Percentiles rank a stretch among this genome's conserved stretches.
phyloP scores from a whole-genome alignment of 345 rosid species.

The Murraya koenigii region DNA sequence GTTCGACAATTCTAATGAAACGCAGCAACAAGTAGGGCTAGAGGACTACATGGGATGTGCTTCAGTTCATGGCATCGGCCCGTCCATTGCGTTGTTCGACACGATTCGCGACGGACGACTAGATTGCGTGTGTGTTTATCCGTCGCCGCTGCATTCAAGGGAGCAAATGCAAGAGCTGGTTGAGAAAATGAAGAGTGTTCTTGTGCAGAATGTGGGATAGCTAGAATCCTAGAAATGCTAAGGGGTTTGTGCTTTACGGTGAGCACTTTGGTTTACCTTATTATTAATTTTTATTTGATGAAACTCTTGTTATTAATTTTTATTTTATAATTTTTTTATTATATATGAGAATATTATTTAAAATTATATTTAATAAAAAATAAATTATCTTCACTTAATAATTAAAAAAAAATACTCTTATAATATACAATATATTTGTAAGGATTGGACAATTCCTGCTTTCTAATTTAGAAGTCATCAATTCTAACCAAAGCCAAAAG shows the following conservation, averaged over 20 bases:
- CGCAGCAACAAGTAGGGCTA: slow-evolving; percentile 25
- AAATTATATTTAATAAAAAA: too few species aligned
- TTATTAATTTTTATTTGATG: too few species aligned
- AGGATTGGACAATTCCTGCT: too few species aligned
- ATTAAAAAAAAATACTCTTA: too few species aligned
- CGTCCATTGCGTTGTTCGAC: slow-evolving; percentile 46
- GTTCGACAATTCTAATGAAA: slow-evolving; percentile 23
- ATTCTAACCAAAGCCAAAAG: too few species aligned
- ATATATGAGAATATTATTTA: too few species aligned
- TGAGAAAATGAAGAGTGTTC: slow-evolving; percentile 38
- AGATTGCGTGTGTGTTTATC: slow-evolving; percentile 46
- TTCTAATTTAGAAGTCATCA: too few species aligned
- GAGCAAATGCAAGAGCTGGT: slow-evolving; percentile 39
- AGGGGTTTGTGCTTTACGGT: neutral
- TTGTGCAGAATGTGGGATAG: slow-evolving; percentile 20
- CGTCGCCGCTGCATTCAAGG: slow-evolving; percentile 53
- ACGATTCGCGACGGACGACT: slow-evolving; percentile 39
- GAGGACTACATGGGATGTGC: slow-evolving; percentile 52
- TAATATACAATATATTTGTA: too few species aligned
- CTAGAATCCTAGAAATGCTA: neutral
- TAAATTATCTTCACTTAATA: too few species aligned
- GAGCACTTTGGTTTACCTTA: neutral
- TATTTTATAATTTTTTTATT: too few species aligned
- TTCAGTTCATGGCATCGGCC: slow-evolving; percentile 51
- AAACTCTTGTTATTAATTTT: too few species aligned